Evolutionary conservation across 1,284 basidiomycete genomes (phyloP).

Genomic region (Boletellus deceptivus): DNA sequence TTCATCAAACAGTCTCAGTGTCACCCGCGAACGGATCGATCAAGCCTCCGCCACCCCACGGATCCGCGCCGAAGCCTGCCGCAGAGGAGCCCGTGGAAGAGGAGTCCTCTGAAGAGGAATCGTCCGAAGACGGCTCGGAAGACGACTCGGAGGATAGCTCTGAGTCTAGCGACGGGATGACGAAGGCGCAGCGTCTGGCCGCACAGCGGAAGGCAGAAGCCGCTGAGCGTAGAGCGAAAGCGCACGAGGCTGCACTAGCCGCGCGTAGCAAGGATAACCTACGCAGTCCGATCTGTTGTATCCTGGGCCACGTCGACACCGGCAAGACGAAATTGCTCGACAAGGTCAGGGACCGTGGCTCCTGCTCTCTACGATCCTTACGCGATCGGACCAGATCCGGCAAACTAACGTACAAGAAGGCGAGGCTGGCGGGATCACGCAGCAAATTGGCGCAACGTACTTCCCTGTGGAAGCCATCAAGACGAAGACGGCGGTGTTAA

Average conservation of each 20-base stretch:
- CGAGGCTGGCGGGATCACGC: slow-evolving; percentile 99
- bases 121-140: slow-evolving; percentile 41
- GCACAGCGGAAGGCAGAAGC: slow-evolving; percentile 84
- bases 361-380: slow-evolving; percentile 10
- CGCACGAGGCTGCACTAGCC: slow-evolving; percentile 84
- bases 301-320: slow-evolving; percentile 99
- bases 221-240: slow-evolving; percentile 76
- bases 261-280: slow-evolving; percentile 88
- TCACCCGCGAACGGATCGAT: slow-evolving; percentile 5
- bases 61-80: slow-evolving; percentile 10
- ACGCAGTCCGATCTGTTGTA: slow-evolving; percentile 98
- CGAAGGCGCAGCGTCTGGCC: slow-evolving; percentile 61
- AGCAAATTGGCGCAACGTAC: slow-evolving; percentile 99
- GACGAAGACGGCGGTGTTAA: slow-evolving; percentile 89
- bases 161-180: slow-evolving; percentile 62
- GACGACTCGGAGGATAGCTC: slow-evolving; percentile 47
- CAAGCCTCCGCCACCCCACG: slow-evolving; percentile 4
- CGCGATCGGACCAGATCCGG: slow-evolving; percentile 68
- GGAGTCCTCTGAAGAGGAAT: slow-evolving; percentile 44
- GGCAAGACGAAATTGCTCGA: slow-evolving; percentile 99
- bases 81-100: slow-evolving; percentile 43
- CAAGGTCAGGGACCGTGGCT: slow-evolving; percentile 59
- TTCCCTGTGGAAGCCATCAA: slow-evolving; percentile 98
- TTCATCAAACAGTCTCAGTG: slow-evolving; percentile 3
- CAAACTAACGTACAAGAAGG: slow-evolving; percentile 99